phyloP scores from a whole-genome alignment of 2,329 filamentous ascomycete species.

The Colletotrichum ledebouriae region DNA sequence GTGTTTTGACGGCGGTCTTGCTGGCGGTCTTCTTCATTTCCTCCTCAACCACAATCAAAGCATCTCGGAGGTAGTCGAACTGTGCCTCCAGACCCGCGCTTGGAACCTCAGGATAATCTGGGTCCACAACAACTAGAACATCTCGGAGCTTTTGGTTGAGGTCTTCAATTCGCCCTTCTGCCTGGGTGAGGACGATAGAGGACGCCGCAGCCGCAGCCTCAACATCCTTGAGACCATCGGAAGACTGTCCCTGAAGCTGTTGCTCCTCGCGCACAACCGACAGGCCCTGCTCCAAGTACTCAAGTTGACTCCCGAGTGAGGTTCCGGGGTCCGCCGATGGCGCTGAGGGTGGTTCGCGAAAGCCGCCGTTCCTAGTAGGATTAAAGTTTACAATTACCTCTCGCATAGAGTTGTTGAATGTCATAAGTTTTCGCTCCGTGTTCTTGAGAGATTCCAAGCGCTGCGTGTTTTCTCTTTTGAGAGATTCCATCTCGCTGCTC shows the following conservation, averaged over 20 bases:
- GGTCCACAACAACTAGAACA: constrained; percentile 64
- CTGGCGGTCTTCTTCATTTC: constrained; percentile 55
- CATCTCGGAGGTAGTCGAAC: constrained; percentile 75
- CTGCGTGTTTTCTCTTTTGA: constrained; percentile 53
- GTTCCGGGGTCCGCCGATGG: constrained; percentile 27
- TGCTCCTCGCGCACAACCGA: constrained; percentile 71
- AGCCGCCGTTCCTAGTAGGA: constrained; percentile 65
- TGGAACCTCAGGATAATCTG: constrained; percentile 70
- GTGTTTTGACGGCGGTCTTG: constrained; percentile 49
- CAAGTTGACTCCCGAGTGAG: constrained; percentile 70
- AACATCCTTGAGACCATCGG: constrained; percentile 44
- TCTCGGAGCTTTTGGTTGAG: constrained; percentile 76
- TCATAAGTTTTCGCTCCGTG: constrained; percentile 75
- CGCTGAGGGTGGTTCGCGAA: constrained; percentile 56
- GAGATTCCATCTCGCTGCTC: constrained; percentile 52
- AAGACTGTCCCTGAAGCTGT: constrained; percentile 54
- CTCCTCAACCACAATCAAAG: constrained; percentile 64
- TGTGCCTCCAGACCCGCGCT: constrained; percentile 75
- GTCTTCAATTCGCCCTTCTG: constrained; percentile 68
- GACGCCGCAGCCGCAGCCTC: constrained; percentile 45
- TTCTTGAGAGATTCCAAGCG: constrained; percentile 68
- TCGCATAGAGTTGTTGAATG: constrained; percentile 75
- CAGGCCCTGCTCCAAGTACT: constrained; percentile 78
- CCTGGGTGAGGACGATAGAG: constrained; percentile 52
- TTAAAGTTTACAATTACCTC: constrained; percentile 76